phyloP scores from a whole-genome alignment of 2,329 filamentous ascomycete genomes.

The Cordyceps cicadae region DNA sequence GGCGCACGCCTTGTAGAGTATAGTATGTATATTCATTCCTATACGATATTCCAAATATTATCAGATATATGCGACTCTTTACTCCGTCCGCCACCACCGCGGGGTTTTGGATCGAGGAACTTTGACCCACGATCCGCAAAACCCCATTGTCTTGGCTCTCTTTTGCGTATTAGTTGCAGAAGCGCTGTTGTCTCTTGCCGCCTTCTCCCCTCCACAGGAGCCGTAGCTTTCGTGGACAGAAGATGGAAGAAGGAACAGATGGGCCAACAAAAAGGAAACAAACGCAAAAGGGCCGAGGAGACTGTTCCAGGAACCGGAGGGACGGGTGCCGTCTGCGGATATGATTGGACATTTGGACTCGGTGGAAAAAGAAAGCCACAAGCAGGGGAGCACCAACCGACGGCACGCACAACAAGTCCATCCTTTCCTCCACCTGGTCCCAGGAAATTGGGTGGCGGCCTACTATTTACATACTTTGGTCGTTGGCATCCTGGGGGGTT shows the following conservation, averaged over 20 bases:
- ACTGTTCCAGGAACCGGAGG: background rate
- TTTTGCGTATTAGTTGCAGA: background rate
- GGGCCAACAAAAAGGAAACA: too few species aligned
- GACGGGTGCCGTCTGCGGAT: background rate
- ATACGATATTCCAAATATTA: too few species aligned
- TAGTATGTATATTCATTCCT: too few species aligned
- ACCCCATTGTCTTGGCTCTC: background rate
- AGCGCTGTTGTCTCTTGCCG: slow-evolving; percentile 8
- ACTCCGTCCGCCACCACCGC: too few species aligned
- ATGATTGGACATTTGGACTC: background rate
- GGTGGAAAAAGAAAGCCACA: background rate
- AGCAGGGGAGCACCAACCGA: background rate
- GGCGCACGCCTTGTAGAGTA: too few species aligned
- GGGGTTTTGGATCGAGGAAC: background rate
- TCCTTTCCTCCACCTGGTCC: background rate
- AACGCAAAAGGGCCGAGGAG: too few species aligned
- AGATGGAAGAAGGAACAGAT: too few species aligned
- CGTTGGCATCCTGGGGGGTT: background rate
- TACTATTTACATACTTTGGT: background rate
- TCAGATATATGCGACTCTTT: too few species aligned
- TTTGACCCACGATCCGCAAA: background rate
- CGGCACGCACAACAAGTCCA: background rate
- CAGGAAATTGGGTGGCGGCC: slow-evolving; percentile 5
- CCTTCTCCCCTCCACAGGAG: background rate
- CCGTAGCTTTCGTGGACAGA: too few species aligned